Evolutionary conservation across 495 filamentous ascomycete species (phyloP), one percentile per base, ranked within the genome.

Genomic region (Aspergillus incahuasiensis): DNA sequence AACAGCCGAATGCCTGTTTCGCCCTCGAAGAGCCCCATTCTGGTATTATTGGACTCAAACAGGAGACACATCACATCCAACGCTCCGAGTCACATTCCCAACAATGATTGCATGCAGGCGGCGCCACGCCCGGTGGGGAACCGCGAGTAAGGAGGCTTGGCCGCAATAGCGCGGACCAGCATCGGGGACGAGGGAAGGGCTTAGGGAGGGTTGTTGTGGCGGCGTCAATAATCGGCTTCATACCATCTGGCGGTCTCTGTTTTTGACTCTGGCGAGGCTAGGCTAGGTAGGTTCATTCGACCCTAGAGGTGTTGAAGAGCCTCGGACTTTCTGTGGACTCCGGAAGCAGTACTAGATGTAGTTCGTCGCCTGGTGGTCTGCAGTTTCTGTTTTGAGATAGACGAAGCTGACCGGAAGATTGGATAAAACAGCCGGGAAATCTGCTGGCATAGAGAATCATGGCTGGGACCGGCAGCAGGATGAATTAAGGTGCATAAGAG

Each of bases 31-130:
- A 3, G 38, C 15, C 5, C 3, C 12, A n/a, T 40, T 4, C 12
- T 8, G 15, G 18, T 40, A 40, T 40, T 40, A 40, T 40, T 40
- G 38, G 38, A 3, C 8, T n/a, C 38, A 47, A 18, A 48, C 58
- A 62, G 32, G 49, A 62, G 52, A 59, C 56, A 62, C 56, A 56
- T 62, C 60, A 62, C 60, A 62, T 56, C 49, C 38, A n/a, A 40
- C 9, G 15, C 45, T 39, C 34, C 52, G 47, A 56, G 52, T 58
- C 43, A 35, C 28, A 51, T 43, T 24, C 16, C 30, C 32, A 16
- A 4, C 32, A 16, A 4, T 18, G 38, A 18, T 40, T 40, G 16
- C 38, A 40, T 40, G 38, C 38, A 40, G 38, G 13, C 38, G 13
- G 18, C 15, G 5, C 13, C 38, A 1, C 15, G 5, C 13, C 38